Conservation (phyloP, 768 basidiomycete genomes). For the Roridomyces roridus region DNA sequence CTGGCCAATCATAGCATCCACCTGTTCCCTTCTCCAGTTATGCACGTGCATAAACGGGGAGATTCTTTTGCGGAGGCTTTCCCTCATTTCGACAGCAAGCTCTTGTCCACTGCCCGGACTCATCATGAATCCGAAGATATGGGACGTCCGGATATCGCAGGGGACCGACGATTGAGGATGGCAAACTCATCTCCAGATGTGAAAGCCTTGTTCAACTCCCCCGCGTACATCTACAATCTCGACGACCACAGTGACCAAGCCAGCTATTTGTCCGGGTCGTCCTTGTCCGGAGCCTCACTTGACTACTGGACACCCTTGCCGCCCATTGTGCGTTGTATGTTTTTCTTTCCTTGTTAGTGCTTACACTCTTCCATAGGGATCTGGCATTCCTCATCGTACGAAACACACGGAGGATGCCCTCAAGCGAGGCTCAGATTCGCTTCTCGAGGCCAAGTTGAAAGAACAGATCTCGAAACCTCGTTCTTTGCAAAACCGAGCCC, state of each 20-base stretch:
- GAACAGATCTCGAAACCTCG: constrained; percentile 80
- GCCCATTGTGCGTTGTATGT: constrained; percentile 69
- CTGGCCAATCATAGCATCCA: constrained; percentile 83
- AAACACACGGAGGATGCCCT: constrained; percentile 76
- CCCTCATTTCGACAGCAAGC: constrained; percentile 95
- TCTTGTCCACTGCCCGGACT: constrained; percentile 79
- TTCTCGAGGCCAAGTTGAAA: constrained; percentile 84
- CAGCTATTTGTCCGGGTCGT: constrained; percentile 59
- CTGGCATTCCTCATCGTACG: constrained; percentile 70
- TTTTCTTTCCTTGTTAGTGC: constrained; percentile 24
- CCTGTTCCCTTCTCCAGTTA: constrained; percentile 78
- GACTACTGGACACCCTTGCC: constrained; percentile 83
- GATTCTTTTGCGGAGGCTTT: constrained; percentile 96
- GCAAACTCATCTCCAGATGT: constrained; percentile 94
- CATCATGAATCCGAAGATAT: constrained; percentile 78
- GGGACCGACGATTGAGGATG: constrained; percentile 77
- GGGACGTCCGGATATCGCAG: constrained; percentile 72
- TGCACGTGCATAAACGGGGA: constrained; percentile 82
- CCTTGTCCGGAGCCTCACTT: constrained; percentile 32
- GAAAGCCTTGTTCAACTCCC: constrained; percentile 91
- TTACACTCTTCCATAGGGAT: constrained; percentile 50
- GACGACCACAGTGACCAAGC: constrained; percentile 76
- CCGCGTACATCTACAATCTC: constrained; percentile 81
- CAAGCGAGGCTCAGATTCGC: constrained; percentile 84
- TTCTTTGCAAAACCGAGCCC: constrained; percentile 84